These are phyloP conservation scores for Trichosporon sp. DNA, from an alignment of 1,284 basidiomycete species.

Conservation along the genomic window DNA sequence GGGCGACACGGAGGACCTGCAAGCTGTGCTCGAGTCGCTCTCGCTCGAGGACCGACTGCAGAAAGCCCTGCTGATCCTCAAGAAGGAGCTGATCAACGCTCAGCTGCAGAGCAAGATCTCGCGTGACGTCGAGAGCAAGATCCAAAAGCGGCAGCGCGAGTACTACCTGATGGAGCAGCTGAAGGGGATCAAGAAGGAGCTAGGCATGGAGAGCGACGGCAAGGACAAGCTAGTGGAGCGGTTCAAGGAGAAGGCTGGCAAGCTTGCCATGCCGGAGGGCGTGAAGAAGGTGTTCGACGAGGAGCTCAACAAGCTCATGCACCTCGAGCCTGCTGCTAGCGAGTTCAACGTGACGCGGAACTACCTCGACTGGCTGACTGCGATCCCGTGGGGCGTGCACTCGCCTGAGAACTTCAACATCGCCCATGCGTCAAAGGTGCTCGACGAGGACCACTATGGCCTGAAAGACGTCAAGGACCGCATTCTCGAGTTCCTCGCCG, in stretches of 20 bases:
- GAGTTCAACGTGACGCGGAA: slow-evolving; percentile 96
- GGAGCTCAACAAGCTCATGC: slow-evolving; percentile 85
- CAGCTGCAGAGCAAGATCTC: slow-evolving; percentile 92
- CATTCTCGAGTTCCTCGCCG: slow-evolving; percentile 95
- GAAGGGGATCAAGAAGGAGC: slow-evolving; percentile 97
- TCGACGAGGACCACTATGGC: slow-evolving; percentile 96
- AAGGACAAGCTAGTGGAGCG: slow-evolving; percentile 97
- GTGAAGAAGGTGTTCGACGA: slow-evolving; percentile 96
- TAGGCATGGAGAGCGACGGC: slow-evolving; percentile 86
- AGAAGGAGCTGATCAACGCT: slow-evolving; percentile 97
- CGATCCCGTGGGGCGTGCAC: slow-evolving; percentile 95
- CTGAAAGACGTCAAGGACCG: slow-evolving; percentile 93
- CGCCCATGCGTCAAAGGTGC: slow-evolving; percentile 70
- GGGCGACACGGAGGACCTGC: slow-evolving; percentile 81
- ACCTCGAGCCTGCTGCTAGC: slow-evolving; percentile 84
- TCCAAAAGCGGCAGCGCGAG: slow-evolving; percentile 93
- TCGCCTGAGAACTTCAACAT: slow-evolving; percentile 92
- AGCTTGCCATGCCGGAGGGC: slow-evolving; percentile 84
- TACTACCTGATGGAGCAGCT: slow-evolving; percentile 99
- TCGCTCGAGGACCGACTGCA: slow-evolving; percentile 83
- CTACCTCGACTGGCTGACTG: slow-evolving; percentile 93
- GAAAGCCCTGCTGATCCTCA: slow-evolving; percentile 85
- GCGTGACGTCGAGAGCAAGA: slow-evolving; percentile 91
- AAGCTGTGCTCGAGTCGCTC: slow-evolving; percentile 85
- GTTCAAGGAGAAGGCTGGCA: slow-evolving; percentile 82